Conservation (phyloP, 2,329 filamentous ascomycete species). For the Pseudophaeomoniella oleicola region DNA sequence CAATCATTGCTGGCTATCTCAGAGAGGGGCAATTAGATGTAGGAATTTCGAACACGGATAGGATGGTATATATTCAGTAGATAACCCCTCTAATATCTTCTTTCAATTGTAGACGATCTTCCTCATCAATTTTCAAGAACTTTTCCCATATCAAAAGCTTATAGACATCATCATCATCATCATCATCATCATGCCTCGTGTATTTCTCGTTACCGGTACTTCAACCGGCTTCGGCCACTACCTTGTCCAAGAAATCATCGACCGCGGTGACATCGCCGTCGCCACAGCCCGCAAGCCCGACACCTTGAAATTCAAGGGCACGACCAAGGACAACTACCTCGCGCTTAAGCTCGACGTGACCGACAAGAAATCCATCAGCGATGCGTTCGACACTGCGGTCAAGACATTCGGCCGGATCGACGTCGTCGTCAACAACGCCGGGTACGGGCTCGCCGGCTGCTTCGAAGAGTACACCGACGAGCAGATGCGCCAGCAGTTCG, state of each 20-base stretch:
- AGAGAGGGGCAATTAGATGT: too few relatives aligned
- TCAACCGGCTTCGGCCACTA: constrained; percentile 28
- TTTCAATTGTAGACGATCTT: too few relatives aligned
- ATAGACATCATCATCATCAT: too few relatives aligned
- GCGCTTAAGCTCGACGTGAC: constrained; percentile 39
- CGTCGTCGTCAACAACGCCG: constrained; percentile 48
- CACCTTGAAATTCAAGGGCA: constrained; percentile 15
- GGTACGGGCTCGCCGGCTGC: constrained; percentile 38
- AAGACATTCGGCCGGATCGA: constrained; percentile 41
- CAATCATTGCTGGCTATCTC: too few relatives aligned
- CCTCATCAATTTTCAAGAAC: too few relatives aligned
- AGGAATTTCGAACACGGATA: too few relatives aligned
- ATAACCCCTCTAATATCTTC: too few relatives aligned
- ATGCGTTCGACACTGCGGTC: constrained; percentile 25
- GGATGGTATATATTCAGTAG: too few relatives aligned
- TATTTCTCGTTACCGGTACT: constrained; percentile 27
- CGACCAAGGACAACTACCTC: constrained; percentile 26
- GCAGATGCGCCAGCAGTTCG: constrained; percentile 38
- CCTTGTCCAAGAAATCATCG: constrained; percentile 22
- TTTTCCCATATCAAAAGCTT: too few relatives aligned
- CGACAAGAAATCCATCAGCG: constrained; percentile 23
- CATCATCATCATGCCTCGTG: constrained; percentile 5
- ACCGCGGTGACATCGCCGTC: constrained; percentile 25
- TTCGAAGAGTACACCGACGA: constrained; percentile 37
- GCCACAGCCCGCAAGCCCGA: constrained; percentile 26